Conservation (phyloP, 257 asterid genomes). For the Ophiorrhiza pumila region DNA sequence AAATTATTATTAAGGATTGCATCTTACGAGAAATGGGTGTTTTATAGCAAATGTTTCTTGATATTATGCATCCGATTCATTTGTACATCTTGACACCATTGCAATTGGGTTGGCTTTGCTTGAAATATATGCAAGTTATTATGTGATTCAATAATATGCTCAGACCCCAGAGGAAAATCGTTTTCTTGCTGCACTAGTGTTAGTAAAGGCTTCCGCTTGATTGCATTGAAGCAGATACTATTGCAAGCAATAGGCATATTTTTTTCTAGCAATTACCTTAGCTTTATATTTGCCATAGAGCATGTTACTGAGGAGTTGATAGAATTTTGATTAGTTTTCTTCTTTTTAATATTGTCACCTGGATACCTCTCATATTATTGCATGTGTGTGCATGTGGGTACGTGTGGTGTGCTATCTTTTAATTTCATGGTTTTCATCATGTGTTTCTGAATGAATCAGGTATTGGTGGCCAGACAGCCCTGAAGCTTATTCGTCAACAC, state of each 20-base stretch:
- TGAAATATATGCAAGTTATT: background rate
- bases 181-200: background rate
- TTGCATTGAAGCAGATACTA: background rate
- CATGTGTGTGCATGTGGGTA: background rate
- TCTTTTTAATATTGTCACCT: background rate
- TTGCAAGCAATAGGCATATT: background rate
- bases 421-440: background rate
- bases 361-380: background rate
- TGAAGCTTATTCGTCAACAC: constrained; percentile 93
- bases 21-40: background rate
- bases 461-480: constrained; percentile 90
- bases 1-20: background rate
- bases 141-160: background rate
- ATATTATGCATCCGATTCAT: no score
- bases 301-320: background rate
- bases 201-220: background rate
- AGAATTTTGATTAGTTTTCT: background rate
- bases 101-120: background rate
- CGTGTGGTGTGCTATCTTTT: background rate
- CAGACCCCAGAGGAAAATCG: background rate
- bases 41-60: background rate
- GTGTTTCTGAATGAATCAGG: constrained; percentile 40
- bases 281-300: background rate
- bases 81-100: background rate
- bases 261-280: background rate